Conservation (phyloP, 495 filamentous ascomycete genomes). For the Trichoderma erinaceum region DNA sequence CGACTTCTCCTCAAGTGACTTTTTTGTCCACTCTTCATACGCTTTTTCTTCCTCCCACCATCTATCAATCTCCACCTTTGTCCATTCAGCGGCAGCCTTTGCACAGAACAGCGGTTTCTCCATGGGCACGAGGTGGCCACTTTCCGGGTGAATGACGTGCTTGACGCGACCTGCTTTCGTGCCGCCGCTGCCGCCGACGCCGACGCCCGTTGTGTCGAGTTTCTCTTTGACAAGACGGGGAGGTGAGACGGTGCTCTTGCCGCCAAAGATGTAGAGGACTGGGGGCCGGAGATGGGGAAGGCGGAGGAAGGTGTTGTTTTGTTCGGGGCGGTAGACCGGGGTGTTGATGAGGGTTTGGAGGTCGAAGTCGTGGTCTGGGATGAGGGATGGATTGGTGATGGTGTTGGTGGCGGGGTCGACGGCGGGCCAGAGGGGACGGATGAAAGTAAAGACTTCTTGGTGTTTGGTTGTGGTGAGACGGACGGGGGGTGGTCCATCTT, state of each 20-base stretch:
- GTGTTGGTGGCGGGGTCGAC: conserved; percentile 28
- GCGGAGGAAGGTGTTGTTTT: conserved; percentile 51
- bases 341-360: conserved; percentile 21
- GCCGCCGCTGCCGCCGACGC: conserved; percentile 64
- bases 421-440: conserved; percentile 33
- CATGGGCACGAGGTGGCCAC: conserved; percentile 81
- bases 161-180: conserved; percentile 59
- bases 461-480: conserved; percentile 60
- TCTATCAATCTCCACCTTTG: conserved; percentile 53
- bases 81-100: conserved; percentile 54
- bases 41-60: conserved; percentile 60
- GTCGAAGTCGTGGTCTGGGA: conserved; percentile 20
- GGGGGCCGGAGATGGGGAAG: conserved; percentile 68
- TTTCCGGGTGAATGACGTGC: conserved; percentile 56
- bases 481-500: conserved; percentile 27
- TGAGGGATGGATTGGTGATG: conserved; percentile 18
- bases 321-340: conserved; percentile 75
- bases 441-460: conserved; percentile 53
- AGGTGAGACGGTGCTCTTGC: conserved; percentile 53
- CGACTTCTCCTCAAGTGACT: conserved; percentile 47
- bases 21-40: conserved; percentile 50
- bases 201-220: conserved; percentile 57
- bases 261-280: conserved; percentile 79
- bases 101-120: conserved; percentile 65
- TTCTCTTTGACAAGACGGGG: conserved; percentile 49